Evolutionary conservation across 805 yeast species (phyloP), one percentile per base, ranked within the genome.

Genomic region (Pichia eremophila): DNA sequence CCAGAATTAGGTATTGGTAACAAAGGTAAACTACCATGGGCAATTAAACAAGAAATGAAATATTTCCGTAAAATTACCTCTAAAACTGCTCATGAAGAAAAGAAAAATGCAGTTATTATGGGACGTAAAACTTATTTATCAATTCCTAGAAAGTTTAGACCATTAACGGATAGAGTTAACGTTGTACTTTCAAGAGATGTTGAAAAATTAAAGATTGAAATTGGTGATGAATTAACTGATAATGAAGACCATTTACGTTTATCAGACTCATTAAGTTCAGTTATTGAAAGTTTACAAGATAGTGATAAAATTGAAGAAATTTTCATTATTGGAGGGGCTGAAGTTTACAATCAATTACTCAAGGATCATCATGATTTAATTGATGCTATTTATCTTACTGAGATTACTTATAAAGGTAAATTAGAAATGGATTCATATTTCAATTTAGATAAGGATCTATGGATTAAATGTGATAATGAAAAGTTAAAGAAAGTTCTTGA

Each of bases 121-220:
- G 99, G 99, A 14, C 74, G 97, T 50, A 85, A 81, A 60, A 91
- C 98, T 2, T 93, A 97, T 95, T 93, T 89, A 32, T 85, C 95
- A 8, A 90, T 93, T 32, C 98, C 99, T 0, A 51, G 65, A 2
- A 81, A 75, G 60, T 93, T 88, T 66, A 71, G 95, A 52, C 99
- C 99, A 0, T 71, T 93, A 41, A 81, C 83, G 3, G 78, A 72
- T 43, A 73, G 99, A 48, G 48, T 79, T 28, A 93, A 93, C 62
- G 78, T 89, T 14, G 79, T 93, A 0, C 66, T 93, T 11, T 83
- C 95, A 27, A 66, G 89, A 43, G 60, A 66, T 17, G 51, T 52
- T 18, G 56, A 52, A 8, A 57, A 56, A 15, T 57, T 55, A 22
- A 46, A 47, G 8, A 50, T 51, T 5, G 64, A 53, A 36, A 48